Evolutionary conservation across 192 early-diverging fungal species (phyloP), one percentile per base, ranked within the genome.

Genomic region (Coemansia sp.): DNA sequence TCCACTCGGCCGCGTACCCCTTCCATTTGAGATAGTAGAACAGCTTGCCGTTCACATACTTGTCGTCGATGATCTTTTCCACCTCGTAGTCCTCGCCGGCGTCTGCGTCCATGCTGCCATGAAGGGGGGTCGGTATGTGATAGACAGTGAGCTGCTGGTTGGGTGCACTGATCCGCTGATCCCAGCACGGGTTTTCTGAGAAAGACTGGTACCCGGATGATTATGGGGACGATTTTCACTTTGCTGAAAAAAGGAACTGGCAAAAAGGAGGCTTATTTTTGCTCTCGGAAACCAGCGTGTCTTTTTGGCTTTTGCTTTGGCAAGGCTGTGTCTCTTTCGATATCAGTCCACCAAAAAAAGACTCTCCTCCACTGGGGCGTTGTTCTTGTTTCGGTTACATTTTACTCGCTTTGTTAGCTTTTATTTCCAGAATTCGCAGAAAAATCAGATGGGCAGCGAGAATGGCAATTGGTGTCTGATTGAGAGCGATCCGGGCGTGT

Each of bases 401-500:
- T n/a, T n/a, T n/a, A n/a, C n/a, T n/a, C n/a, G n/a, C n/a, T n/a
- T n/a, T n/a, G n/a, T n/a, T n/a, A n/a, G n/a, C n/a, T n/a, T n/a
- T n/a, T n/a, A n/a, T n/a, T n/a, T n/a, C n/a, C n/a, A n/a, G n/a
- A n/a, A n/a, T n/a, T n/a, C n/a, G n/a, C n/a, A n/a, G n/a, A n/a
- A n/a, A n/a, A n/a, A n/a, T n/a, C n/a, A 43, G 45, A 77, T 77
- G 74, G 39, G 65, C 27, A 51, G 48, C 43, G 67, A 70, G 48
- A 64, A 81, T 63, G 89, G 87, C 46, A 87, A 88, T 53, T 91
- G 89, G 89, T 90, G 88, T 55, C 73, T 90, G 35, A 92, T 92
- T 61, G 90, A 92, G 64, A 88, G 86, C 58, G 90, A 92, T 74
- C 90, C 90, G 25, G 90, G 87, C 73, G 87, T 91, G 25, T 92